Evolutionary conservation across 2,329 filamentous ascomycete genomes (phyloP), one percentile per base, ranked within the genome.

Genomic region (Drechslerella dactyloides): DNA sequence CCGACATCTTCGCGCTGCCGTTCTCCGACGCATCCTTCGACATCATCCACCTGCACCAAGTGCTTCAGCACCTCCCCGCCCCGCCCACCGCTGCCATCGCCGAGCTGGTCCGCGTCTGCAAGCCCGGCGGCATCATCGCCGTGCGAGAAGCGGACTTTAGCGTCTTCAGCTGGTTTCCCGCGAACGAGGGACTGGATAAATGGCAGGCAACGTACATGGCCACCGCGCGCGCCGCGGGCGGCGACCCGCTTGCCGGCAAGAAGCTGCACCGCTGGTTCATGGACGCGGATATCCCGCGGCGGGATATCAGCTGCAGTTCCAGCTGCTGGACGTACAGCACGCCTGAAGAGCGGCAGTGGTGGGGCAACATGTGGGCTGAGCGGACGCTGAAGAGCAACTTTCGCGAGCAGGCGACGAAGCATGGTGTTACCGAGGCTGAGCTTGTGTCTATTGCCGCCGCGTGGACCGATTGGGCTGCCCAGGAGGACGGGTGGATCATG

Each of bases 401-500:
- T 52, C 51, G 27, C 2, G 57, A 37, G 19, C 40, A 54, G 40
- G 64, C 64, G 27, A 50, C 61, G 11, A 46, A 52, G 42, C 23
- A 33, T 19, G 44, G 44, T 2, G 48, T 52, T 17, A 46, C 35
- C 17, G 37, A 15, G 27, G 64, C 46, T 21, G 62, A 55, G 50
- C 35, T 69, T 56, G 21, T 61, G 56, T 27, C 37, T 50, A 27
- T 69, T 7, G 17, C 64, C 19, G 33, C 21, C 27, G 64, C 40
- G 50, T 69, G 56, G 56, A 48, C 23, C n/a, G 27, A 46, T 11
- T 69, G 64, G 64, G 57, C 23, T 7, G 51, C n/a, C 1, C 24
- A 56, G 40, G 64, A 61, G 51, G 56, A 61, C 6, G 64, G 64
- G 27, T 69, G 64, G 64, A 60, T 61, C 23, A 69, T 69, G 64